phyloP scores from a whole-genome alignment of 2,329 filamentous ascomycete genomes.

The Cyphellophora europaea region DNA sequence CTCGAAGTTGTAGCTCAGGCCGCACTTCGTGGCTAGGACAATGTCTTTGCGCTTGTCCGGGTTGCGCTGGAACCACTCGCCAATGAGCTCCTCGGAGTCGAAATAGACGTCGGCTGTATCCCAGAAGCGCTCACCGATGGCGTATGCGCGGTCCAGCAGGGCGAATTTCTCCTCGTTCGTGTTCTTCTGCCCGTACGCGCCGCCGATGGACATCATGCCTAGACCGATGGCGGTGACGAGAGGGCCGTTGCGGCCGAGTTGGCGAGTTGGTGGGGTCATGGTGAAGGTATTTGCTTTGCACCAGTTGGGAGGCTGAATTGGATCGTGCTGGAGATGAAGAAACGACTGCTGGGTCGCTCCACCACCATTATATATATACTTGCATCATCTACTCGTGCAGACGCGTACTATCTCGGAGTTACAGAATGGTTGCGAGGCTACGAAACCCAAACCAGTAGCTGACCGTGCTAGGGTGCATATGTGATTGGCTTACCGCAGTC shows the following conservation, averaged over 20 bases:
- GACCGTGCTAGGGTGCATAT: too few relatives aligned
- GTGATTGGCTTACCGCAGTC: too few relatives aligned
- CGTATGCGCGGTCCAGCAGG: conserved; percentile 22
- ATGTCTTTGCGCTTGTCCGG: conserved; percentile 13
- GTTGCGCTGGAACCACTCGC: conserved; percentile 16
- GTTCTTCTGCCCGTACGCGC: conserved; percentile 35
- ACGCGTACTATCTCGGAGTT: too few relatives aligned
- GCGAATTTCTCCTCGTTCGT: conserved; percentile 37
- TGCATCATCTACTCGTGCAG: too few relatives aligned
- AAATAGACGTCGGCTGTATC: conserved; percentile 24
- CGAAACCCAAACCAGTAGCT: too few relatives aligned
- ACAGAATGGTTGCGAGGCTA: too few relatives aligned
- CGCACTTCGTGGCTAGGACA: conserved; percentile 14
- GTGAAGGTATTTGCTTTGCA: too few relatives aligned
- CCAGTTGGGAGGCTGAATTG: too few relatives aligned
- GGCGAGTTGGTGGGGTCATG: conserved; percentile 4
- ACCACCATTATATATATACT: too few relatives aligned
- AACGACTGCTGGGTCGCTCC: too few relatives aligned
- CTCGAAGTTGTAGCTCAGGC: background rate
- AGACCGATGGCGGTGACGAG: conserved; percentile 14
- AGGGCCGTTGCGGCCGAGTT: conserved; percentile 17
- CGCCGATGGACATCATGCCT: conserved; percentile 14
- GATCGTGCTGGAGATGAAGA: too few relatives aligned
- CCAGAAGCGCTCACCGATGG: conserved; percentile 15
- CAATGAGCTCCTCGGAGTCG: conserved; percentile 23